Conservation (phyloP, 441 rosid species). For the Eugenia klotzschiana region DNA sequence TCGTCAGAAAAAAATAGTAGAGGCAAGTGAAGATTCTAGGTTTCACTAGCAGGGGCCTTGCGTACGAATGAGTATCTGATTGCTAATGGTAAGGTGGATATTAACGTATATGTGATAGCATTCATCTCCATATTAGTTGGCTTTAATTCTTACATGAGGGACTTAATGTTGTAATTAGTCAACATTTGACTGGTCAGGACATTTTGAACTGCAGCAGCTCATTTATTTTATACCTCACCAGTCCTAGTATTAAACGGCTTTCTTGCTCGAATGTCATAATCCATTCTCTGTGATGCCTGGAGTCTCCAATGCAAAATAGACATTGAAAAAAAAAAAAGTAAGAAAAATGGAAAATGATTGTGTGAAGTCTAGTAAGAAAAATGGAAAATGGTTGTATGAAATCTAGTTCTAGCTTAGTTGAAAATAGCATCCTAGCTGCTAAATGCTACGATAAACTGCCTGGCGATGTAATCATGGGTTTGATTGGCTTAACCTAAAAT, state of each 20-base stretch:
- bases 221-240: background rate
- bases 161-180: background rate
- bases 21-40: background rate
- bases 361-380: background rate
- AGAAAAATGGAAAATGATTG: background rate
- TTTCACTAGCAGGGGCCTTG: background rate
- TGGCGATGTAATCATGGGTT: background rate
- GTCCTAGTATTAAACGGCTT: background rate
- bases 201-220: background rate
- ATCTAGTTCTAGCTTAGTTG: background rate
- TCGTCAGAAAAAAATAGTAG: background rate
- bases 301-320: background rate
- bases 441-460: background rate
- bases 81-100: background rate
- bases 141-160: background rate
- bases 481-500: background rate
- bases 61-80: background rate
- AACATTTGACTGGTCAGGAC: background rate
- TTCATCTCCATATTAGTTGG: background rate
- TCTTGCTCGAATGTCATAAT: background rate
- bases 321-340: background rate
- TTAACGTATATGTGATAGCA: background rate
- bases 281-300: background rate
- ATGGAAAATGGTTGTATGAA: background rate
- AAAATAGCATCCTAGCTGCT: background rate